Evolutionary conservation across 2,329 filamentous ascomycete species (phyloP).

Genomic region (Plectosphaerella sp.): DNA sequence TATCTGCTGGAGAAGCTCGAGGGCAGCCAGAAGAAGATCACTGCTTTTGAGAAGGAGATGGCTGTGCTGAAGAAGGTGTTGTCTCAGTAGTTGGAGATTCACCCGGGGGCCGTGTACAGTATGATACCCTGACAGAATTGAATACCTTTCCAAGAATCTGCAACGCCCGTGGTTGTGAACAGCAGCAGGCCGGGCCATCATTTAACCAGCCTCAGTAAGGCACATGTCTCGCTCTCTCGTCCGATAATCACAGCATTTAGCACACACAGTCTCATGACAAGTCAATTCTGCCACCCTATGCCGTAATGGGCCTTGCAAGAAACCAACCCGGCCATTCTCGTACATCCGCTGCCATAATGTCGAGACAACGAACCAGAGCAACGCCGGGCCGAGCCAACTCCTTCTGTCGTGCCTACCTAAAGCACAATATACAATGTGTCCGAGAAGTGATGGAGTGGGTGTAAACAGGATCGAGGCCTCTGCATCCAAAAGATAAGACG

Average conservation of each 20-base stretch:
- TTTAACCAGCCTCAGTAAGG: background rate
- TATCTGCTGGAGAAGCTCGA: constrained; percentile 74
- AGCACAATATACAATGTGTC: background rate
- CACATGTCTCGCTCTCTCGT: too few relatives aligned
- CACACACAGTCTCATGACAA: background rate
- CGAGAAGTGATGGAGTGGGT: background rate
- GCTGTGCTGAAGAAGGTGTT: constrained; percentile 67
- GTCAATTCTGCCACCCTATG: background rate
- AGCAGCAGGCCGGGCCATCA: background rate
- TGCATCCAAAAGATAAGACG: background rate
- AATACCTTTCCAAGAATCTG: background rate
- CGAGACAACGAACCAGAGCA: background rate
- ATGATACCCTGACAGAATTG: too few relatives aligned
- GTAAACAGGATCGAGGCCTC: background rate
- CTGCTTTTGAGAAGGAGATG: constrained; percentile 69
- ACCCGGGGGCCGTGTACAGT: background rate
- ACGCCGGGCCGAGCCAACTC: background rate
- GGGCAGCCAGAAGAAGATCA: constrained; percentile 69
- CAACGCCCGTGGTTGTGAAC: background rate
- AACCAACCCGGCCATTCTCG: background rate
- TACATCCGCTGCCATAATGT: background rate
- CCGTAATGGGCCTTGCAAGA: background rate
- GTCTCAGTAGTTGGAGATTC: constrained; percentile 12
- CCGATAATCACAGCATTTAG: too few relatives aligned
- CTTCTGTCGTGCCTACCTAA: background rate